phyloP scores from a whole-genome alignment of 2,329 filamentous ascomycete species.

The Sporothrix brasiliensis region DNA sequence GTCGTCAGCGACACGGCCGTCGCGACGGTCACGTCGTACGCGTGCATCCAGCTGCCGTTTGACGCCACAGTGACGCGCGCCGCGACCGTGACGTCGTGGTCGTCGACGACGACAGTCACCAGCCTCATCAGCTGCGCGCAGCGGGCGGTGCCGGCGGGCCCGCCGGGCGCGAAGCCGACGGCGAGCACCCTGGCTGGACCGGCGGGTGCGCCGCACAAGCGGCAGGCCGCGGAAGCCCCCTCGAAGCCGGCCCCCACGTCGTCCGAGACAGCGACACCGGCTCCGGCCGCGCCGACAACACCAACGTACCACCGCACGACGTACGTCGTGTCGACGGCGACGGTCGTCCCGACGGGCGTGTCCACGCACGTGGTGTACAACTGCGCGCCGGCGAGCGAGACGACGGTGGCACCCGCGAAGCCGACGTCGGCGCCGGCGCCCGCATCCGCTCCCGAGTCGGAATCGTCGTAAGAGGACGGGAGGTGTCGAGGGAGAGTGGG shows the following conservation, averaged over 20 bases:
- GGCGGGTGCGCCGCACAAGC: neutral
- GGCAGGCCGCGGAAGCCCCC: neutral
- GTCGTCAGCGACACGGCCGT: constrained; percentile 24
- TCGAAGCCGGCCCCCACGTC: neutral
- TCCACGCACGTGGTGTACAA: constrained; percentile 26
- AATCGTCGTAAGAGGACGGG: neutral
- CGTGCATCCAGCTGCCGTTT: constrained; percentile 30
- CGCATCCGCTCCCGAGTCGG: neutral
- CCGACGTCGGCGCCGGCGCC: neutral
- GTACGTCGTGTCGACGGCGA: constrained; percentile 19
- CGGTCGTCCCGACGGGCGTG: neutral
- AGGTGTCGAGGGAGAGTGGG: neutral
- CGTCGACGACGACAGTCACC: constrained; percentile 20
- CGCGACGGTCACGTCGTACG: constrained; percentile 25
- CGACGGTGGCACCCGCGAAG: constrained; percentile 3
- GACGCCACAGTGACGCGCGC: constrained; percentile 25
- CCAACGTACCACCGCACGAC: constrained; percentile 28
- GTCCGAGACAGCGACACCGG: neutral
- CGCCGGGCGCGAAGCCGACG: neutral
- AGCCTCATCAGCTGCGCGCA: constrained; percentile 1
- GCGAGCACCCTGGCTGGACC: neutral
- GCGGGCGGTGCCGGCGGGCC: constrained; percentile 7
- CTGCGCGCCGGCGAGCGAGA: constrained; percentile 23
- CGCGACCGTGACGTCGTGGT: constrained; percentile 19
- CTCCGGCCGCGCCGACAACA: neutral